Conservation (phyloP, 495 filamentous ascomycete species). For the Penicillium chermesinum region DNA sequence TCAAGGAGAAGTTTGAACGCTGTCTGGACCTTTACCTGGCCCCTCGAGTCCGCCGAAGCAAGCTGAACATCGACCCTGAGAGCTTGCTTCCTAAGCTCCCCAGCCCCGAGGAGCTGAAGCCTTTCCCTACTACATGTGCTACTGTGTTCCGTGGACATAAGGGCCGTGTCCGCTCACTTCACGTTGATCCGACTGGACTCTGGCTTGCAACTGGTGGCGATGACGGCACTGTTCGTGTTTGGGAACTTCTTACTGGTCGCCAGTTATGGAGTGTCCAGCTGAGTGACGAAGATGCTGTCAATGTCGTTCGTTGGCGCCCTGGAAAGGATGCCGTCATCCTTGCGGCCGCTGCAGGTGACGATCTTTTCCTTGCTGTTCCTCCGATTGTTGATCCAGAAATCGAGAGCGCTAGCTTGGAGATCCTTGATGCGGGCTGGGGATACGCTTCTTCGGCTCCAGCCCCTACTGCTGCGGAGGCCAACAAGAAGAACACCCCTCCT, state of each 20-base stretch:
- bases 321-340: constrained; percentile 74
- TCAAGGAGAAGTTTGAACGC: constrained; percentile 94
- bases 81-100: constrained; percentile 91
- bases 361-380: constrained; percentile 77
- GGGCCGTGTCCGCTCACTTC: constrained; percentile 77
- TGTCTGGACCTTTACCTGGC: constrained; percentile 94
- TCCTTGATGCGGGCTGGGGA: constrained; percentile 84
- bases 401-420: constrained; percentile 64
- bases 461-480: constrained; percentile 50
- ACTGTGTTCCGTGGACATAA: constrained; percentile 83
- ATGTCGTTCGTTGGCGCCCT: constrained; percentile 86
- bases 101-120: constrained; percentile 85
- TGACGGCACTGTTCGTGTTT: constrained; percentile 86
- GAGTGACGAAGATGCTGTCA: constrained; percentile 75
- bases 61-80: constrained; percentile 93
- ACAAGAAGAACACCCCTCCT: constrained; percentile 68
- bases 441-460: constrained; percentile 69
- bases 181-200: constrained; percentile 69
- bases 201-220: constrained; percentile 90
- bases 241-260: constrained; percentile 82
- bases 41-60: constrained; percentile 83
- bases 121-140: constrained; percentile 84
- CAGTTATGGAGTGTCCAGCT: constrained; percentile 82
- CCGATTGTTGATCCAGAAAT: constrained; percentile 64
- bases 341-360: constrained; percentile 76